A percentile compares a stretch with the other conserved stretches of the same genome.
These are phyloP conservation scores for Musa itinerans DNA, from an alignment of 176 grass and related monocot genomes.

Conservation along the genomic window DNA sequence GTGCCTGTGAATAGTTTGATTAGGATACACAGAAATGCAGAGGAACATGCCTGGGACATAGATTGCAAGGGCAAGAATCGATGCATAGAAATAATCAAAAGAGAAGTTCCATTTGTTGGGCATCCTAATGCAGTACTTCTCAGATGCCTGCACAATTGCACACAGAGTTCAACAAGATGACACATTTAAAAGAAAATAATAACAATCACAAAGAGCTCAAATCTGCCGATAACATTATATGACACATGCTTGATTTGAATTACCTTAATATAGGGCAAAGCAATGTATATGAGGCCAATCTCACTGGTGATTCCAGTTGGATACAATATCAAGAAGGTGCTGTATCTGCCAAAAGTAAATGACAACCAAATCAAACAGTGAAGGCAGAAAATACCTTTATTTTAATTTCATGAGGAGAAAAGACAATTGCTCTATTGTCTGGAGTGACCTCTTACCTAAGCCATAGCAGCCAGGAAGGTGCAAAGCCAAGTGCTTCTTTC, in stretches of 20 bases:
- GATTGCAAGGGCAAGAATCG: conserved; percentile 15
- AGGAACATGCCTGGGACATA: conserved; percentile 24
- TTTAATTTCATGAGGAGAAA: not conserved
- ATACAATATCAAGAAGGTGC: conserved; percentile 42
- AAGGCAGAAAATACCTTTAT: not conserved
- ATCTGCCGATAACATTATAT: too few relatives aligned
- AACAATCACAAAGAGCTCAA: too few relatives aligned
- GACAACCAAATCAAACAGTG: not conserved
- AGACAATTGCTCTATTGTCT: not conserved
- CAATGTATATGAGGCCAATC: conserved; percentile 42
- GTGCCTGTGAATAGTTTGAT: not conserved
- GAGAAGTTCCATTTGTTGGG: conserved; percentile 28
- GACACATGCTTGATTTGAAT: not conserved
- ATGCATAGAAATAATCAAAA: conserved; percentile 20
- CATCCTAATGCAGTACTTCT: conserved; percentile 29
- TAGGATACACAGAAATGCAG: conserved; percentile 5
- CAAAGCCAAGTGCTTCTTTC: conserved; percentile 71
- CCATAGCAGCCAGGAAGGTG: conserved; percentile 85
- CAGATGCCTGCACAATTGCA: conserved; percentile 17
- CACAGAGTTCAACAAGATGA: not conserved
- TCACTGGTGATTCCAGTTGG: conserved; percentile 52
- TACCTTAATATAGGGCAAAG: conserved; percentile 43
- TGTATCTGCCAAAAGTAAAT: conserved; percentile 30
- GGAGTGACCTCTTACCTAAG: conserved; percentile 38
- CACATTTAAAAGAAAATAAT: not conserved